Conservation (phyloP, 2,329 filamentous ascomycete species). For the Colletotrichum phormii region DNA sequence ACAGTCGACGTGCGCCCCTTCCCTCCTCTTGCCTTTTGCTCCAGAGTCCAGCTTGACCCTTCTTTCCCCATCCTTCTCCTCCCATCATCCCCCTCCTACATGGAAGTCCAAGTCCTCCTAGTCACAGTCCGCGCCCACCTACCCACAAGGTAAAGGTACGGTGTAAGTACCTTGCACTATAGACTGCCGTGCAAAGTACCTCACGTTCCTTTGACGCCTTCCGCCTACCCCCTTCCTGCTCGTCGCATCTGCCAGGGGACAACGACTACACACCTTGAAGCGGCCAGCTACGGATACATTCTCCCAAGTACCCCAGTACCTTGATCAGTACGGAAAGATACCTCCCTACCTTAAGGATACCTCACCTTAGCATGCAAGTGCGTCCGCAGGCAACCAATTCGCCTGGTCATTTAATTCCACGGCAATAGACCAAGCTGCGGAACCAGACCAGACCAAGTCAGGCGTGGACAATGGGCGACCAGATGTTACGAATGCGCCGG, state of each 20-base stretch:
- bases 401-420: neutral
- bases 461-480: slow-evolving; percentile 15
- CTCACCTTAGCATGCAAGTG: slow-evolving; percentile 1
- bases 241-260: slow-evolving; percentile 4
- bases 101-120: slow-evolving; percentile 1
- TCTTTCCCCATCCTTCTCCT: slow-evolving; percentile 24
- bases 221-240: slow-evolving; percentile 3
- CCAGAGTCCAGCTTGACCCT: slow-evolving; percentile 18
- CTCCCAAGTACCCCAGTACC: slow-evolving; percentile 26
- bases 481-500: neutral
- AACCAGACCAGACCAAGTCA: slow-evolving; percentile 16
- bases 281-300: slow-evolving; percentile 2
- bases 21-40: slow-evolving; percentile 5
- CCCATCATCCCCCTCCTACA: slow-evolving; percentile 12
- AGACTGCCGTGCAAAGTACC: slow-evolving; percentile 23
- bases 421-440: neutral
- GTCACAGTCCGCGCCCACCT: slow-evolving; percentile 17
- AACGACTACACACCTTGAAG: slow-evolving; percentile 6
- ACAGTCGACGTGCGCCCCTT: slow-evolving; percentile 13
- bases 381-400: slow-evolving; percentile 19
- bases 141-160: slow-evolving; percentile 30
- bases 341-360: slow-evolving; percentile 1
- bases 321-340: slow-evolving; percentile 21
- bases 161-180: slow-evolving; percentile 25
- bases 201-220: slow-evolving; percentile 16